Evolutionary conservation across 2,329 filamentous ascomycete species (phyloP).

Genomic region (Cercospora sp.): DNA sequence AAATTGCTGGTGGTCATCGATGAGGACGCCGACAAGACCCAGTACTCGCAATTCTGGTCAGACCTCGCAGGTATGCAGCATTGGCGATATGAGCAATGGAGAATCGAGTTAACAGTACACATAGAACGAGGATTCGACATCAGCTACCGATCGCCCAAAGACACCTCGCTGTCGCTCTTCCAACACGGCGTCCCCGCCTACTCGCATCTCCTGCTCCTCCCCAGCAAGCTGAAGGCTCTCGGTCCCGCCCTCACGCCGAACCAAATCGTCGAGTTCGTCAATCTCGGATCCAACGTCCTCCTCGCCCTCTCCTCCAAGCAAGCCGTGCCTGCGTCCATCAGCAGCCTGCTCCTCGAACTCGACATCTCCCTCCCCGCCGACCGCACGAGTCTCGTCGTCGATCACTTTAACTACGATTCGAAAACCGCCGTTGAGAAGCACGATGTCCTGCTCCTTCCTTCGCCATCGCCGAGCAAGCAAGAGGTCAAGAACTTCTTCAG

Average conservation of each 20-base stretch:
- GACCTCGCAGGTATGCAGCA: slow-evolving; percentile 64
- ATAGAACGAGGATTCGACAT: slow-evolving; percentile 80
- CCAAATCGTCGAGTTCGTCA: slow-evolving; percentile 84
- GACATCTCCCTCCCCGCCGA: slow-evolving; percentile 86
- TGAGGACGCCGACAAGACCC: slow-evolving; percentile 73
- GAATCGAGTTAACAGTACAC: not conserved
- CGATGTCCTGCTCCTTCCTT: slow-evolving; percentile 78
- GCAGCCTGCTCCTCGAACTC: slow-evolving; percentile 79
- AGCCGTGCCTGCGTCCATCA: slow-evolving; percentile 69
- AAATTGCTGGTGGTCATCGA: slow-evolving; percentile 85
- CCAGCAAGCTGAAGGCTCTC: slow-evolving; percentile 87
- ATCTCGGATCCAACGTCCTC: slow-evolving; percentile 87
- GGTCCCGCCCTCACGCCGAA: slow-evolving; percentile 86
- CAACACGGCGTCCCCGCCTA: slow-evolving; percentile 82
- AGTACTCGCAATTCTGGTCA: slow-evolving; percentile 78
- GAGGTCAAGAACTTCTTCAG: slow-evolving; percentile 78
- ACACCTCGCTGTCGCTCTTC: slow-evolving; percentile 74
- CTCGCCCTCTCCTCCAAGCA: slow-evolving; percentile 74
- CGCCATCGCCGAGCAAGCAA: slow-evolving; percentile 63
- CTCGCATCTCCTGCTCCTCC: slow-evolving; percentile 87
- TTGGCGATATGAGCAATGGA: slow-evolving; percentile 1
- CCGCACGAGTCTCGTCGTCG: slow-evolving; percentile 80
- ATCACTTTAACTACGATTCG: slow-evolving; percentile 93
- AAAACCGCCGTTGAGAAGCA: slow-evolving; percentile 76
- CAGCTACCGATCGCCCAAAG: slow-evolving; percentile 80